Conservation (phyloP, 352 stramenopile species). For the Phytophthora cactorum region DNA sequence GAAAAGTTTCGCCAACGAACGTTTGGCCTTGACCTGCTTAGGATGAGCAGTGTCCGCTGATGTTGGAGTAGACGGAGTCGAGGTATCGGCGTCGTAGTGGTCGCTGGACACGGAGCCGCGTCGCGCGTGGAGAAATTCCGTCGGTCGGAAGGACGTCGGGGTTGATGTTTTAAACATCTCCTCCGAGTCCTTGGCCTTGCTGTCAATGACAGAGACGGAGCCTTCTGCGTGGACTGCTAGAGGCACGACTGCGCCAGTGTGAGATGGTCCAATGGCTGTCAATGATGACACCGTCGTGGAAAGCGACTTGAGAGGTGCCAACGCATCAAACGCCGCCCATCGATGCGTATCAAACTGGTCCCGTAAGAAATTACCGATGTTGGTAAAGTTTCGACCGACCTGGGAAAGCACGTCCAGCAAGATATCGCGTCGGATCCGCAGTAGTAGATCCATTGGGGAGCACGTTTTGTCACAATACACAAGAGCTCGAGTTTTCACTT, state of each 20-base stretch:
- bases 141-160: slow-evolving; percentile 1
- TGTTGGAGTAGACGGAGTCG: slow-evolving; percentile 23
- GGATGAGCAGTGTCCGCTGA: slow-evolving; percentile 1
- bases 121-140: not conserved
- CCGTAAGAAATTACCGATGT: slow-evolving; percentile 83
- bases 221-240: not conserved
- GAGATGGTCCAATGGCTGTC: slow-evolving; percentile 25
- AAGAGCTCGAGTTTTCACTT: slow-evolving; percentile 85
- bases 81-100: slow-evolving; percentile 25
- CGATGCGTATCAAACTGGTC: slow-evolving; percentile 79
- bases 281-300: slow-evolving; percentile 34
- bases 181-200: slow-evolving; percentile 9
- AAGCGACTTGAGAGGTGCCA: slow-evolving; percentile 68
- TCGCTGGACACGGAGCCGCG: not conserved
- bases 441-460: slow-evolving; percentile 69
- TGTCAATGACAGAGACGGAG: not conserved
- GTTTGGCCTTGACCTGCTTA: slow-evolving; percentile 31
- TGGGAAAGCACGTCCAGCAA: slow-evolving; percentile 85
- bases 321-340: slow-evolving; percentile 70
- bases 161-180: not conserved
- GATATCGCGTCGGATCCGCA: slow-evolving; percentile 82
- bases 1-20: slow-evolving; percentile 40
- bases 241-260: slow-evolving; percentile 26
- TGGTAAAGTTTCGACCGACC: slow-evolving; percentile 87
- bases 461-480: slow-evolving; percentile 91